phyloP scores from a whole-genome alignment of 148 eudicot genomes.

The Pharnaceum exiguum region DNA sequence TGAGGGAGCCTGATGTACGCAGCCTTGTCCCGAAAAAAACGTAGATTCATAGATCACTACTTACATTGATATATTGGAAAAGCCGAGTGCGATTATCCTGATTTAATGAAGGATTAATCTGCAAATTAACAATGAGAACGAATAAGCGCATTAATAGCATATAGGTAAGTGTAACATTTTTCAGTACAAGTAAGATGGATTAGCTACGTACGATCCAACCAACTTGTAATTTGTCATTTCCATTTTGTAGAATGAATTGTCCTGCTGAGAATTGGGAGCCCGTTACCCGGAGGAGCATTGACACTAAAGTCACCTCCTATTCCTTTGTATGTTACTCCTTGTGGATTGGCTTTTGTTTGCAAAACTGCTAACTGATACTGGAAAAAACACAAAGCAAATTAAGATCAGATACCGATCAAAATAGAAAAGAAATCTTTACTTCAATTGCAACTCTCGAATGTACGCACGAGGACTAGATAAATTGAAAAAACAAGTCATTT shows the following conservation, averaged over 20 bases:
- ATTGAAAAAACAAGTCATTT: neutral
- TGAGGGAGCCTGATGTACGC: no score
- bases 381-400: neutral
- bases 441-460: no score
- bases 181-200: neutral
- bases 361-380: neutral
- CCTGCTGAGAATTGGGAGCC: constrained; percentile 1
- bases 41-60: no score
- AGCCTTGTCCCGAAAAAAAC: no score
- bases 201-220: constrained; percentile 7
- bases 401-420: neutral
- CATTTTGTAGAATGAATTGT: constrained; percentile 1
- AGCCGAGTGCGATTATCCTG: no score
- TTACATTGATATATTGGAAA: no score
- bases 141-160: no score
- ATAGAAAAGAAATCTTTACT: no score
- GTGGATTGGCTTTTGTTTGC: neutral
- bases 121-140: neutral
- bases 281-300: neutral
- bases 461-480: no score
- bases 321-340: neutral
- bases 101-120: constrained; percentile 2
- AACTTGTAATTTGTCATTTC: neutral
- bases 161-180: neutral
- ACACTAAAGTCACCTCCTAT: neutral